phyloP scores from a whole-genome alignment of 2,329 filamentous ascomycete genomes.

The Cladosporium sp. region DNA sequence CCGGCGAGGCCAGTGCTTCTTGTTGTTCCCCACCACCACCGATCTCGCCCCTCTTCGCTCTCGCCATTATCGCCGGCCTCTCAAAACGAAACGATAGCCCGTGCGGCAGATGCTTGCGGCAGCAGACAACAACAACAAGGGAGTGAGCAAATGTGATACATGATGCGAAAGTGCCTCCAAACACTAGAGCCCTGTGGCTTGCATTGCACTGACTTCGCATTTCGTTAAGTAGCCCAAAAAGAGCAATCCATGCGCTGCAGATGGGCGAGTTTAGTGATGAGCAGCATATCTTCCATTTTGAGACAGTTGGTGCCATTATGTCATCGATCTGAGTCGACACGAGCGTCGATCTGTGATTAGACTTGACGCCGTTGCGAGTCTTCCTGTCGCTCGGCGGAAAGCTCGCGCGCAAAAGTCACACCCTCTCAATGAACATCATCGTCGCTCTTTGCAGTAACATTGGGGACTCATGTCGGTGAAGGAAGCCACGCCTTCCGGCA shows the following conservation, averaged over 20 bases:
- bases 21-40: background rate
- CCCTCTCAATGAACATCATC: conserved; percentile 20
- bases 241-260: background rate
- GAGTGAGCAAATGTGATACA: background rate
- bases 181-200: background rate
- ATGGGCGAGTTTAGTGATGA: background rate
- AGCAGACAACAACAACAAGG: background rate
- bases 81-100: background rate
- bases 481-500: conserved; percentile 26
- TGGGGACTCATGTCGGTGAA: conserved; percentile 26
- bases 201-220: background rate
- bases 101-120: background rate
- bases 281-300: background rate
- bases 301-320: background rate
- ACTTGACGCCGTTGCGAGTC: conserved; percentile 10
- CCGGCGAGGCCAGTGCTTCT: background rate
- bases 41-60: conserved; percentile 4
- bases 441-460: background rate
- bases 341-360: conserved; percentile 15
- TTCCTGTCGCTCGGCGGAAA: conserved; percentile 5
- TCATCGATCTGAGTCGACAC: conserved; percentile 10
- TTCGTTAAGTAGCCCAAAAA: background rate
- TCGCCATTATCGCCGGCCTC: background rate
- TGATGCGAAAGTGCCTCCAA: background rate
- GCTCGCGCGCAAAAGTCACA: background rate